Percentiles rank a stretch among this genome's conserved stretches.
phyloP scores from a whole-genome alignment of 805 yeast genomes.

The Starmerella scarabaei region DNA sequence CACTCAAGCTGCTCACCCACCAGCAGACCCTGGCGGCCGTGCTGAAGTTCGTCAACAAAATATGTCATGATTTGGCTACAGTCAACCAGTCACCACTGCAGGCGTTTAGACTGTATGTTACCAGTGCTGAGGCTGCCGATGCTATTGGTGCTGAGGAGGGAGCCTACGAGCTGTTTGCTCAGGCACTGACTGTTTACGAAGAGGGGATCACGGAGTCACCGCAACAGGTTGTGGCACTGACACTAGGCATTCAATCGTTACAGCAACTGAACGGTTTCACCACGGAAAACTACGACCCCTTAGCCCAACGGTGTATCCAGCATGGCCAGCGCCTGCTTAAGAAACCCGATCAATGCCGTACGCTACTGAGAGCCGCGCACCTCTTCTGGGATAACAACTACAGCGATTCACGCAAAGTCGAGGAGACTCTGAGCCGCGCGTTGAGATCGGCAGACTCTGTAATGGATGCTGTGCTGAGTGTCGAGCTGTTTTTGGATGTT shows the following conservation, averaged over 20 bases:
- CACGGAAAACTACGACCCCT: conserved; percentile 60
- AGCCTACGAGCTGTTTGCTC: conserved; percentile 77
- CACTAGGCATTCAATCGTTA: conserved; percentile 38
- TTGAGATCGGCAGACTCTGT: conserved; percentile 88
- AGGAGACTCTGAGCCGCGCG: conserved; percentile 83
- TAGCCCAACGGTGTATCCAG: conserved; percentile 73
- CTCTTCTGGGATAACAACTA: conserved; percentile 41
- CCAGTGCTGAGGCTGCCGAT: conserved; percentile 67
- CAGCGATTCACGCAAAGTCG: conserved; percentile 41
- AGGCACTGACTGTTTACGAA: conserved; percentile 76
- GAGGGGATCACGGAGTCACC: conserved; percentile 42
- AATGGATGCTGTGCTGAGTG: conserved; percentile 60
- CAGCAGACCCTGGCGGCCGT: conserved; percentile 1
- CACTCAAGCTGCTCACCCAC: conserved; percentile 35
- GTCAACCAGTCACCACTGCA: conserved; percentile 24
- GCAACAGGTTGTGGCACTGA: conserved; percentile 41
- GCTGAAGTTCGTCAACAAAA: conserved; percentile 60
- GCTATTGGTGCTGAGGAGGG: conserved; percentile 58
- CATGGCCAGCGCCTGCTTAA: conserved; percentile 80
- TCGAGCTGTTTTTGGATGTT: conserved; percentile 80
- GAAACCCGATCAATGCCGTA: conserved; percentile 89
- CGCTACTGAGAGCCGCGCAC: conserved; percentile 78
- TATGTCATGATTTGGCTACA: conserved; percentile 47
- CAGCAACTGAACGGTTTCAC: conserved; percentile 41
- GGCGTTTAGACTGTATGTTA: conserved; percentile 37